Percentiles rank a stretch among this genome's conserved stretches.
Conservation (phyloP, 2,329 filamentous ascomycete genomes). For the Apiospora aurea region DNA sequence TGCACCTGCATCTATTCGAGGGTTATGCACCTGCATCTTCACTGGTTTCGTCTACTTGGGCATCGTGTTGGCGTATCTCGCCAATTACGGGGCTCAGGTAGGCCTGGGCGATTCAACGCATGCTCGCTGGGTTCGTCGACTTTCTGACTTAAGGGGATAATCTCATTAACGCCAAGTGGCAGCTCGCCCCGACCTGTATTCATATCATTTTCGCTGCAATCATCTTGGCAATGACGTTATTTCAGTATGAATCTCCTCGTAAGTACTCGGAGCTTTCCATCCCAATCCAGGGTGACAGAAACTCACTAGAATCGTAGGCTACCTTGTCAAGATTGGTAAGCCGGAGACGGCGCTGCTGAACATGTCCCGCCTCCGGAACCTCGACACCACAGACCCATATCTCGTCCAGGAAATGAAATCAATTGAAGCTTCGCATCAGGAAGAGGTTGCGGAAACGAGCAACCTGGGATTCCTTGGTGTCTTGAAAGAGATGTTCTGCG, state of each 20-base stretch:
- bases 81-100: constrained; percentile 67
- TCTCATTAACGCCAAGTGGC: constrained; percentile 38
- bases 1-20: constrained; percentile 71
- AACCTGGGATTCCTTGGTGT: constrained; percentile 70
- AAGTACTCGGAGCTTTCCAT: neutral
- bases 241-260: constrained; percentile 74
- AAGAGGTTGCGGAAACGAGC: constrained; percentile 74
- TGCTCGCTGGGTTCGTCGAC: constrained; percentile 53
- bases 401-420: constrained; percentile 66
- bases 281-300: neutral
- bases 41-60: constrained; percentile 77
- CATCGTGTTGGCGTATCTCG: constrained; percentile 81
- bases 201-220: constrained; percentile 80
- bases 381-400: constrained; percentile 66
- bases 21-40: constrained; percentile 76
- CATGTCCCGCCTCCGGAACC: constrained; percentile 65
- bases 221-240: constrained; percentile 73
- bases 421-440: constrained; percentile 71
- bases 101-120: constrained; percentile 55
- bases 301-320: constrained; percentile 40
- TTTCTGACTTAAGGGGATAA: neutral
- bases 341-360: constrained; percentile 63
- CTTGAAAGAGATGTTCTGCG: constrained; percentile 72
- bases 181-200: constrained; percentile 75
- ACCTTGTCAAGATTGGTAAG: constrained; percentile 69